Conservation (phyloP, 2,329 filamentous ascomycete species). For the Eutypa lata region DNA sequence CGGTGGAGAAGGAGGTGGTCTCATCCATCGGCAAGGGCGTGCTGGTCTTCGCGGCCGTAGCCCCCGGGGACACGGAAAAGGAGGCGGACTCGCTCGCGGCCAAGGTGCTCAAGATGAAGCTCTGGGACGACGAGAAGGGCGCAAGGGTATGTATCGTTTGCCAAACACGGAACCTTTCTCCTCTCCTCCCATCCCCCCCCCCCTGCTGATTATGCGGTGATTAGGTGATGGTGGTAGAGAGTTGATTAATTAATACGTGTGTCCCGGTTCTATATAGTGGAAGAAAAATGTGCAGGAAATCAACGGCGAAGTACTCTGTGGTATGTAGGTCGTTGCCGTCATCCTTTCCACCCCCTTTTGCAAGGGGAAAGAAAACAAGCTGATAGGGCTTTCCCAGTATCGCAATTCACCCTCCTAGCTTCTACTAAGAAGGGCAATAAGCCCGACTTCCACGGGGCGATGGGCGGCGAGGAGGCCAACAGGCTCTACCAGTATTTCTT, state of each 20-base stretch:
- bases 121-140: constrained; percentile 83
- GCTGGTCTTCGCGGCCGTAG: constrained; percentile 87
- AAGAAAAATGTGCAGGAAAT: constrained; percentile 88
- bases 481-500: constrained; percentile 83
- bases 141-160: constrained; percentile 50
- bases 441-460: constrained; percentile 89
- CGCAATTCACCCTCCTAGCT: constrained; percentile 92
- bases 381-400: constrained; percentile 57
- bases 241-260: background rate
- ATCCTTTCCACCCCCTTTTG: background rate
- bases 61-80: constrained; percentile 84
- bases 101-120: constrained; percentile 83
- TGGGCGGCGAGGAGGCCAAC: constrained; percentile 73
- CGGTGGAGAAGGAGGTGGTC: constrained; percentile 84
- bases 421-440: constrained; percentile 95
- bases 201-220: no score
- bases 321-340: constrained; percentile 50
- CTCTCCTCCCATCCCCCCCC: constrained; percentile 3
- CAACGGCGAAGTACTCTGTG: constrained; percentile 87
- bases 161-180: background rate
- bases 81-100: constrained; percentile 79
- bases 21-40: constrained; percentile 89
- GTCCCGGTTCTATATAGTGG: constrained; percentile 64
- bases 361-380: background rate
- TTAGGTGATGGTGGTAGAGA: background rate